Conservation (phyloP, 2,329 filamentous ascomycete species). For the Apiospora hydei region DNA sequence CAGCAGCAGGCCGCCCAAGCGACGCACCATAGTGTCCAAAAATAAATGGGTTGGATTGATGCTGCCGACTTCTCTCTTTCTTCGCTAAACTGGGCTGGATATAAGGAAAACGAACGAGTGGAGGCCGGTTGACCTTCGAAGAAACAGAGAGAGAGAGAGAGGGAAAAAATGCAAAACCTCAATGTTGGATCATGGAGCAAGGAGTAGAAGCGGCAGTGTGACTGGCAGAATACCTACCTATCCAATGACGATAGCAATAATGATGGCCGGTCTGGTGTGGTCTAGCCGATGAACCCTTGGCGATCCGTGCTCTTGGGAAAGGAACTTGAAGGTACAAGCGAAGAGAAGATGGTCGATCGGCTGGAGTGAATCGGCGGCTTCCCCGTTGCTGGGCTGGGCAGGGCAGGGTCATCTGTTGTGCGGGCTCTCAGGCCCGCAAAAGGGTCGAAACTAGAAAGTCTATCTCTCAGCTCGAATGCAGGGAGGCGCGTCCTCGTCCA, state of each 20-base stretch:
- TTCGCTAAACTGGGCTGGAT: not conserved
- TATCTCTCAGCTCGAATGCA: conserved; percentile 11
- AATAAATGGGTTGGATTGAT: not conserved
- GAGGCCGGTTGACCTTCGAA: not conserved
- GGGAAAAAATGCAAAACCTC: not conserved
- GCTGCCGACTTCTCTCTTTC: not conserved
- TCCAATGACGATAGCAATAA: conserved; percentile 3
- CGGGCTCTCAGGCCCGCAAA: conserved; percentile 16
- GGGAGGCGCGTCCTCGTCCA: conserved; percentile 2
- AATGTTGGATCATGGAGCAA: conserved; percentile 1
- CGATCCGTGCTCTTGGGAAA: conserved; percentile 15
- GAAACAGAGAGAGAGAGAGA: not conserved
- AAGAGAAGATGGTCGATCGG: not conserved
- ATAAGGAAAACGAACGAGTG: not conserved
- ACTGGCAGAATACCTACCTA: not conserved
- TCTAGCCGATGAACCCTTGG: conserved; percentile 5
- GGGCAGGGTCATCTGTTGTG: not conserved
- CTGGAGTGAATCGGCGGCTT: conserved; percentile 10
- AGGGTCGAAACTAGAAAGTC: conserved; percentile 2
- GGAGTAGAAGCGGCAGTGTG: conserved; percentile 1
- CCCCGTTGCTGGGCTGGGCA: not conserved
- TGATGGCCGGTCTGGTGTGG: not conserved
- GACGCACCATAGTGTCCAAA: conserved; percentile 31
- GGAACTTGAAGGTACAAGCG: conserved; percentile 17
- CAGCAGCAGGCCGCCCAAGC: conserved; percentile 34